Evolutionary conservation across 441 rosid species (phyloP), one percentile per base, ranked within the genome.

Genomic region (Pelargonium cotyledonis): DNA sequence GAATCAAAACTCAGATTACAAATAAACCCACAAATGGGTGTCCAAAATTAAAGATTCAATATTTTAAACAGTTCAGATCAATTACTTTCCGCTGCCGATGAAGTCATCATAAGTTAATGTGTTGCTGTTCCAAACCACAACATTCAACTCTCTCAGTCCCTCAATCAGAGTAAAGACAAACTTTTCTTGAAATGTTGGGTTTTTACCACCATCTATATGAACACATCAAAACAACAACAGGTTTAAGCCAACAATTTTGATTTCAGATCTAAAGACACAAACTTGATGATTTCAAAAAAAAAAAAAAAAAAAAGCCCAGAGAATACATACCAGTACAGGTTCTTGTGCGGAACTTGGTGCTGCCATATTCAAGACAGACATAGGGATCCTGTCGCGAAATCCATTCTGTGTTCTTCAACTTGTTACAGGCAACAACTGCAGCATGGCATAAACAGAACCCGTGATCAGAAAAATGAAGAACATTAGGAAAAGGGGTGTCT

Each of bases 391-490:
- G 99, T 68, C 92, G 83, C 5, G 92, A 85, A 69, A 95, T 73
- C 97, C 97, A 91, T 78, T 94, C 99, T 0, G 97, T 95, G 66
- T 95, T 96, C 73, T 85, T 91, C 86, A 95, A 77, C 82, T 85
- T 90, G 23, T 70, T 85, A 58, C 97, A 90, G 5, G 89, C 91
- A 71, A 90, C 89, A 74, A 95, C 97, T 95, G 82, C 69, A 72
- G 15, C 31, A 46, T 12, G 43, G 2, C 23, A 55, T 8, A 53
- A 53, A 53, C 26, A 57, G 11, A 57, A 57, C 62, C 29, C 62
- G 19, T 57, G 3, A 57, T 57, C 62, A 57, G 62, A 57, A 55
- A 3, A 57, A 15, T 23, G 62, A 57, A 16, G 26, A 21, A 57
- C 5, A 57, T 8, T 3, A 57, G 8, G 62, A 57, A 55, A 57